A percentile compares a stretch with the other conserved stretches of the same genome.
phyloP scores from a whole-genome alignment of 139 green algal species.

The Micromonas commoda region DNA sequence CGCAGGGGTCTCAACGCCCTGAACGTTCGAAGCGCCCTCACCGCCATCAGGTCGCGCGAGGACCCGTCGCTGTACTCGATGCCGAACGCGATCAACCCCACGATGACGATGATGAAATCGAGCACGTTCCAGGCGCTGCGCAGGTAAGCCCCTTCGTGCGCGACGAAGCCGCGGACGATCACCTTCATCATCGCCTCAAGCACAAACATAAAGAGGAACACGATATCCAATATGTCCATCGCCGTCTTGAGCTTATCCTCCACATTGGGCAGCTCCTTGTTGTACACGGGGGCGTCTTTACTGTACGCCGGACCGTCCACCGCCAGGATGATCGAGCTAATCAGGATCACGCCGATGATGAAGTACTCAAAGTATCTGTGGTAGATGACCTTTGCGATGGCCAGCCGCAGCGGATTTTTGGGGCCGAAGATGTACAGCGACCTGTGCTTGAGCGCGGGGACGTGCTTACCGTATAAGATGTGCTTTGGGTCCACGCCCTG shows the following conservation, averaged over 20 bases:
- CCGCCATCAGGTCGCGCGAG: too few relatives aligned
- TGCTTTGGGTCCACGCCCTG: not conserved
- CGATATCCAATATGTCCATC: conserved; percentile 40
- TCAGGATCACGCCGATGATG: conserved; percentile 54
- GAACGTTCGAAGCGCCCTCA: conserved; percentile 51
- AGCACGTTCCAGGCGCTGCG: conserved; percentile 53
- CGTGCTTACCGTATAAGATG: not conserved
- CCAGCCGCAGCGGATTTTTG: conserved; percentile 37
- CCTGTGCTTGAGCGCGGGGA: conserved; percentile 26
- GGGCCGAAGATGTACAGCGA: conserved; percentile 36
- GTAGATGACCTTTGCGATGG: conserved; percentile 34
- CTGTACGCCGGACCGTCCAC: conserved; percentile 36
- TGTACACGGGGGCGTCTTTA: not conserved
- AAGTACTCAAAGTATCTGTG: conserved; percentile 47
- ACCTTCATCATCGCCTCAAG: conserved; percentile 60
- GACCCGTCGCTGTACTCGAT: conserved; percentile 2
- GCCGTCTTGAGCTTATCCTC: conserved; percentile 16
- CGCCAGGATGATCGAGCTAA: conserved; percentile 49
- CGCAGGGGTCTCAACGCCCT: conserved; percentile 53
- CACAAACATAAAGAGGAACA: conserved; percentile 53
- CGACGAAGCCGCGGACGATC: conserved; percentile 46
- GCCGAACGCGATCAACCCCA: conserved; percentile 32
- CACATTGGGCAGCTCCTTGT: not conserved
- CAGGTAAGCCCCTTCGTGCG: conserved; percentile 48
- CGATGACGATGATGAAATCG: conserved; percentile 43